Conservation (phyloP, 176 grass and related monocot species). For the Aegilops bicornis region DNA sequence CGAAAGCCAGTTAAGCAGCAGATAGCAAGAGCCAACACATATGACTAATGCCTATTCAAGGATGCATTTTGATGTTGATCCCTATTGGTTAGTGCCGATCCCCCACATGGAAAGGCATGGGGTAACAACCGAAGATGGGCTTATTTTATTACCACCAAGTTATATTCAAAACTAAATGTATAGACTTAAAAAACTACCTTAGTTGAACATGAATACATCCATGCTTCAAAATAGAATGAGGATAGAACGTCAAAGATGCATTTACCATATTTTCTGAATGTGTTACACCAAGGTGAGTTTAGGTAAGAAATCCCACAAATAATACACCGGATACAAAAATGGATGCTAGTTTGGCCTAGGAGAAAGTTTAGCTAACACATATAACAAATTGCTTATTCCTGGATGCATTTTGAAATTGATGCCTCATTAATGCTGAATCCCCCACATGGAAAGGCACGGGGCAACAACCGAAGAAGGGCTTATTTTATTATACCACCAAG, state of each 20-base stretch:
- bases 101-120: neutral
- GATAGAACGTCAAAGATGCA: neutral
- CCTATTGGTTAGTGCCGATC: neutral
- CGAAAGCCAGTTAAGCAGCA: conserved; percentile 16
- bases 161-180: neutral
- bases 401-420: neutral
- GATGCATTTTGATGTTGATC: neutral
- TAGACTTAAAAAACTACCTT: neutral
- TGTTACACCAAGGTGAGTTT: neutral
- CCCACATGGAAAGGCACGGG: neutral
- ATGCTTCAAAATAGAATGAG: neutral
- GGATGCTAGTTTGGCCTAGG: neutral
- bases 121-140: neutral
- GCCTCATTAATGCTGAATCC: neutral
- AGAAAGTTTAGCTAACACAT: neutral
- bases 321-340: neutral
- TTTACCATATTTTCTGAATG: neutral
- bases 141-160: neutral
- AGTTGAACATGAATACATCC: neutral
- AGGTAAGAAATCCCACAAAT: neutral
- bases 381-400: neutral
- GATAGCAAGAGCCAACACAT: neutral
- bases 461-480: neutral
- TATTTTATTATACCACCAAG: neutral
- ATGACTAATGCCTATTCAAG: neutral